A percentile compares a stretch with the other conserved stretches of the same genome.
These are phyloP conservation scores for Xylaria arbuscula DNA, from an alignment of 2,329 filamentous ascomycete species.

Conservation along the genomic window DNA sequence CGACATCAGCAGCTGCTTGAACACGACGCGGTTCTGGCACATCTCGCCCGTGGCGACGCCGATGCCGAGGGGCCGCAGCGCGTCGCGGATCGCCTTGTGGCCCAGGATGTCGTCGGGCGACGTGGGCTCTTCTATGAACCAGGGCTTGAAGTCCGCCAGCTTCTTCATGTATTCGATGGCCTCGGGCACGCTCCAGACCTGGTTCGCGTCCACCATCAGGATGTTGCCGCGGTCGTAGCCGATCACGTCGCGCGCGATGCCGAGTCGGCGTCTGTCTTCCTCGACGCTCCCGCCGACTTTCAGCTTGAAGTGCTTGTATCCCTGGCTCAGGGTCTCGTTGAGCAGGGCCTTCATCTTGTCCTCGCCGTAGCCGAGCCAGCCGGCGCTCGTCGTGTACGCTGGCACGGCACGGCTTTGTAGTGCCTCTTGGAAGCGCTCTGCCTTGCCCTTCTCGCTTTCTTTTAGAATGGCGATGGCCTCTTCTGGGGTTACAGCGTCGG, in stretches of 20 bases:
- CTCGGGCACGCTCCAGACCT: conserved; percentile 91
- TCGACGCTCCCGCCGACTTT: conserved; percentile 83
- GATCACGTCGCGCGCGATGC: conserved; percentile 81
- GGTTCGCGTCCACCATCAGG: conserved; percentile 94
- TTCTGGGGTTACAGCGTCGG: conserved; percentile 87
- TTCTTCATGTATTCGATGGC: conserved; percentile 88
- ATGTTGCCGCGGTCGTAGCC: conserved; percentile 85
- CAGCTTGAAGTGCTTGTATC: conserved; percentile 89
- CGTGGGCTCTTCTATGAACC: conserved; percentile 96
- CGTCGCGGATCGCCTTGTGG: conserved; percentile 85
- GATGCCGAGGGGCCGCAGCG: conserved; percentile 78
- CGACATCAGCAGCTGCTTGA: conserved; percentile 87
- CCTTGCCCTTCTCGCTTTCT: conserved; percentile 74
- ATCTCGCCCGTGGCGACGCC: conserved; percentile 93
- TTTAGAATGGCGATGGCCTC: conserved; percentile 80
- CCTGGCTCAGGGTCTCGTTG: conserved; percentile 77
- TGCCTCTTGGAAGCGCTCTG: conserved; percentile 77
- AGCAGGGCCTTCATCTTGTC: conserved; percentile 85
- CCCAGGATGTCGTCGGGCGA: conserved; percentile 90
- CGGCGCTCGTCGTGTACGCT: conserved; percentile 89
- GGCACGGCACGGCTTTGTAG: conserved; percentile 80
- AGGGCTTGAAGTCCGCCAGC: conserved; percentile 84
- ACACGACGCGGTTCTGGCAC: conserved; percentile 94
- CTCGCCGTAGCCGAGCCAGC: conserved; percentile 91
- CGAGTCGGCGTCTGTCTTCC: conserved; percentile 75